Evolutionary conservation across 2,329 filamentous ascomycete species (phyloP).

Genomic region (Fusarium sulawesiense): DNA sequence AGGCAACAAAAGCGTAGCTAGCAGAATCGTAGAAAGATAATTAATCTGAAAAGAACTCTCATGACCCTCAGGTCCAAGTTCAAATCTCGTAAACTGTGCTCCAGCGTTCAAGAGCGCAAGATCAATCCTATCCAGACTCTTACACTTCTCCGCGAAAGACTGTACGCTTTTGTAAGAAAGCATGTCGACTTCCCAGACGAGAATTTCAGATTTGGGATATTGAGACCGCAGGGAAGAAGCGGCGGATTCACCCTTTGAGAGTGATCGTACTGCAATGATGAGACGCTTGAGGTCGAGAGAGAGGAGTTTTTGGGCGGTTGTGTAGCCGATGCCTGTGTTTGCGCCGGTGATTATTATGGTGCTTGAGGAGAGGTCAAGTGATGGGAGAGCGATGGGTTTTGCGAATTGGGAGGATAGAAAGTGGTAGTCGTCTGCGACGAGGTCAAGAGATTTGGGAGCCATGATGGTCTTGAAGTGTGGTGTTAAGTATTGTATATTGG

Average conservation of each 20-base stretch:
- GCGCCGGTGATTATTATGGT: constrained; percentile 62
- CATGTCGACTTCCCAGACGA: constrained; percentile 65
- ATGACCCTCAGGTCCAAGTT: constrained; percentile 49
- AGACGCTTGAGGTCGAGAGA: constrained; percentile 54
- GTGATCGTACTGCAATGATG: constrained; percentile 60
- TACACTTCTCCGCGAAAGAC: constrained; percentile 53
- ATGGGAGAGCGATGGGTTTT: constrained; percentile 34
- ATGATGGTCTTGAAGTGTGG: constrained; percentile 6
- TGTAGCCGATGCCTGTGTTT: constrained; percentile 62
- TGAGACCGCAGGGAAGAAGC: constrained; percentile 24
- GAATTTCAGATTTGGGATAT: constrained; percentile 51
- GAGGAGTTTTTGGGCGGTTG: constrained; percentile 55
- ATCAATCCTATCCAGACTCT: constrained; percentile 54
- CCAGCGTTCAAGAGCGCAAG: constrained; percentile 61
- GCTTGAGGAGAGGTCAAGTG: constrained; percentile 40
- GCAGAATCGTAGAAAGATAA: constrained; percentile 52
- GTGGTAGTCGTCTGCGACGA: constrained; percentile 18
- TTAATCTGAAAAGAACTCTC: constrained; percentile 57
- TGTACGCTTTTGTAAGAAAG: constrained; percentile 57
- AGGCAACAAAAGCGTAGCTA: constrained; percentile 51
- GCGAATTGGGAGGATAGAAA: constrained; percentile 48
- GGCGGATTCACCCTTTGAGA: constrained; percentile 56
- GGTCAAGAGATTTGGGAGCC: constrained; percentile 42
- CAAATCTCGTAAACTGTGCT: constrained; percentile 41
- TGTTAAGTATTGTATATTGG: no score